Percentiles rank a stretch among this genome's conserved stretches.
These are phyloP conservation scores for Myochromella boudieri DNA, from an alignment of 768 basidiomycete species.

Conservation along the genomic window DNA sequence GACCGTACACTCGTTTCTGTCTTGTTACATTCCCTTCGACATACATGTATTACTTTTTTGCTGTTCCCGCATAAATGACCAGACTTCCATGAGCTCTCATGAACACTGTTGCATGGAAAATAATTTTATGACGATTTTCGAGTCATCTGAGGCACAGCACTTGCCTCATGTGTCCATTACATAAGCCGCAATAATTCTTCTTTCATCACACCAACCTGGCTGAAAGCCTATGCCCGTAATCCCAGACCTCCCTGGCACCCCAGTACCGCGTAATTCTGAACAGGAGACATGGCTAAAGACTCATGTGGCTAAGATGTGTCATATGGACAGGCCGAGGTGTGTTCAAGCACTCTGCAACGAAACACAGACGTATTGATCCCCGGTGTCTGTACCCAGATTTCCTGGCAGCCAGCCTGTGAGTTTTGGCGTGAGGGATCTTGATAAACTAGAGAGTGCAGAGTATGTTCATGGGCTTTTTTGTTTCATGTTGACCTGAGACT, in stretches of 20 bases:
- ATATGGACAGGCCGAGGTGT: slow-evolving; percentile 63
- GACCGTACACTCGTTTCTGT: slow-evolving; percentile 26
- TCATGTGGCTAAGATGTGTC: slow-evolving; percentile 65
- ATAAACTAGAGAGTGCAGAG: slow-evolving; percentile 83
- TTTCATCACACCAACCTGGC: background rate
- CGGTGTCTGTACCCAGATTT: slow-evolving; percentile 53
- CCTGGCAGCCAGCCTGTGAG: slow-evolving; percentile 97
- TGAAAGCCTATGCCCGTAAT: slow-evolving; percentile 49
- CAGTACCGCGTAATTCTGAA: slow-evolving; percentile 52
- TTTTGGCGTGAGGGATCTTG: slow-evolving; percentile 70
- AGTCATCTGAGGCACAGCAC: background rate
- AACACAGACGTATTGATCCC: slow-evolving; percentile 6
- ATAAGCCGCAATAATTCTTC: background rate
- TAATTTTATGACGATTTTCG: no score
- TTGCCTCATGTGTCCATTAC: background rate
- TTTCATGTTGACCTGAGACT: slow-evolving; percentile 4
- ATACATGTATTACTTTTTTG: slow-evolving; percentile 20
- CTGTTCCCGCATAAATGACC: background rate
- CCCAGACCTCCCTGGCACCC: slow-evolving; percentile 70
- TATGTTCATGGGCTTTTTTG: slow-evolving; percentile 33
- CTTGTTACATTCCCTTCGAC: slow-evolving; percentile 14
- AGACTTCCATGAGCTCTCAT: background rate
- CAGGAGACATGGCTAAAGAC: slow-evolving; percentile 66
- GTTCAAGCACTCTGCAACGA: no score
- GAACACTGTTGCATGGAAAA: no score